Percentiles rank a stretch among this genome's conserved stretches.
These are phyloP conservation scores for Amanita muscaria DNA, from an alignment of 768 basidiomycete species.

Conservation along the genomic window DNA sequence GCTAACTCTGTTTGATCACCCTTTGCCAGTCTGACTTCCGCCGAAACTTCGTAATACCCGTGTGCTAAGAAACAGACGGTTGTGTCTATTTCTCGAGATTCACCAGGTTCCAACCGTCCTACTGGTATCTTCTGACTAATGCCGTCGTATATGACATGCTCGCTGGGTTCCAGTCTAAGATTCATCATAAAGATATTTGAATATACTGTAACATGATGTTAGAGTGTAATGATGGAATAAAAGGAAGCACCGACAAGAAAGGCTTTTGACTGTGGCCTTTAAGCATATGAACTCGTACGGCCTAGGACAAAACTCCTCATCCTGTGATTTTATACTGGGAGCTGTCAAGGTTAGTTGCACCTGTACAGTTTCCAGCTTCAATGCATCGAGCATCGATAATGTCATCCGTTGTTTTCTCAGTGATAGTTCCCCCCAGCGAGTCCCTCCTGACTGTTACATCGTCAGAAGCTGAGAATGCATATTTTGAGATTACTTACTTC, in stretches of 20 bases:
- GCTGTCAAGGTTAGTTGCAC: slow-evolving; percentile 44
- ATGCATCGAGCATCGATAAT: slow-evolving; percentile 65
- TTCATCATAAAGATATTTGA: slow-evolving; percentile 45
- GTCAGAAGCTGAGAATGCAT: slow-evolving; percentile 3
- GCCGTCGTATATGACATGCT: slow-evolving; percentile 67
- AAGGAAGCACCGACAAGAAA: slow-evolving; percentile 44
- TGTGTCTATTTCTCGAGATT: slow-evolving; percentile 40
- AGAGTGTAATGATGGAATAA: not conserved
- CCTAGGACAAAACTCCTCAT: slow-evolving; percentile 27
- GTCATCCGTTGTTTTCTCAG: slow-evolving; percentile 75
- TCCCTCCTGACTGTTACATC: slow-evolving; percentile 59
- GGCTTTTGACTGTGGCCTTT: slow-evolving; percentile 47
- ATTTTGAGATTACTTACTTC: slow-evolving; percentile 50
- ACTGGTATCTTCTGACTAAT: slow-evolving; percentile 50
- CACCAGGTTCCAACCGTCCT: slow-evolving; percentile 51
- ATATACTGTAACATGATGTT: slow-evolving; percentile 30
- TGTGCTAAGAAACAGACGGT: slow-evolving; percentile 66
- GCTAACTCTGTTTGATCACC: slow-evolving; percentile 18
- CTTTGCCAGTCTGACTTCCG: slow-evolving; percentile 25
- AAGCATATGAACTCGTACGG: slow-evolving; percentile 61
- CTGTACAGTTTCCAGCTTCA: slow-evolving; percentile 59
- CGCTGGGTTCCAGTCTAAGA: slow-evolving; percentile 46
- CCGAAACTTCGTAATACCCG: slow-evolving; percentile 53
- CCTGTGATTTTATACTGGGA: slow-evolving; percentile 17
- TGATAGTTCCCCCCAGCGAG: slow-evolving; percentile 66